Percentiles rank a stretch among this genome's conserved stretches.
phyloP scores from a whole-genome alignment of 768 basidiomycete species.

The Mycena albidolilacea region DNA sequence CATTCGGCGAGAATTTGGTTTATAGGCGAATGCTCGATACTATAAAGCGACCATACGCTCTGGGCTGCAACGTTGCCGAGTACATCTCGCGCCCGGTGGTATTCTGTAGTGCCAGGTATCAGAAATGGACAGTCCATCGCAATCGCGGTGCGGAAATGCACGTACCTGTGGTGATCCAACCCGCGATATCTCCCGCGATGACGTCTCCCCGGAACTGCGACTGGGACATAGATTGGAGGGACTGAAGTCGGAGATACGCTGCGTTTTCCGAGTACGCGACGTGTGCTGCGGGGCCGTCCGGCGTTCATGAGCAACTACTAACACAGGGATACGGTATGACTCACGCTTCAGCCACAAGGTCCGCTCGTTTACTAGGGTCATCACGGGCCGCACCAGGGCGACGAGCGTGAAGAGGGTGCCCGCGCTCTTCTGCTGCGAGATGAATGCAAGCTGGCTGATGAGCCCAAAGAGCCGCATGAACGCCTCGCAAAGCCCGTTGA shows the following conservation, averaged over 20 bases:
- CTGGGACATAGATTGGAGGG: conserved; percentile 20
- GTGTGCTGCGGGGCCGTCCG: conserved; percentile 18
- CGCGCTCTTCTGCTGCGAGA: conserved; percentile 25
- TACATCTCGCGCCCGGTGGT: conserved; percentile 18
- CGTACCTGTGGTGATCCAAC: conserved; percentile 33
- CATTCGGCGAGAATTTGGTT: conserved; percentile 1
- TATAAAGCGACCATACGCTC: conserved; percentile 23
- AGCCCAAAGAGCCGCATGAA: conserved; percentile 17
- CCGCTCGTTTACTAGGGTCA: background rate
- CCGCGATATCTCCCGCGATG: conserved; percentile 28
- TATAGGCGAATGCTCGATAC: conserved; percentile 1
- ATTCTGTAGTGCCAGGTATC: conserved; percentile 23
- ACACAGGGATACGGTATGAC: background rate
- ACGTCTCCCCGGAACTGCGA: conserved; percentile 25
- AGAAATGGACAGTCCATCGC: background rate
- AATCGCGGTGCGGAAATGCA: background rate
- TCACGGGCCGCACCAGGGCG: conserved; percentile 23
- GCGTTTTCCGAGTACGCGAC: conserved; percentile 30
- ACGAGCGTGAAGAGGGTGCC: conserved; percentile 17
- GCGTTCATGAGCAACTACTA: background rate
- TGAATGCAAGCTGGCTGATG: conserved; percentile 21
- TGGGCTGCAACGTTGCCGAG: conserved; percentile 7
- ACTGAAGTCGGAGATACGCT: conserved; percentile 13
- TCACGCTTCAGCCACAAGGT: conserved; percentile 29
- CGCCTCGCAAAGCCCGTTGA: conserved; percentile 21